Base-by-base conservation (phyloP, 208 protist genomes). In the Trichomonas gallinae region DNA sequence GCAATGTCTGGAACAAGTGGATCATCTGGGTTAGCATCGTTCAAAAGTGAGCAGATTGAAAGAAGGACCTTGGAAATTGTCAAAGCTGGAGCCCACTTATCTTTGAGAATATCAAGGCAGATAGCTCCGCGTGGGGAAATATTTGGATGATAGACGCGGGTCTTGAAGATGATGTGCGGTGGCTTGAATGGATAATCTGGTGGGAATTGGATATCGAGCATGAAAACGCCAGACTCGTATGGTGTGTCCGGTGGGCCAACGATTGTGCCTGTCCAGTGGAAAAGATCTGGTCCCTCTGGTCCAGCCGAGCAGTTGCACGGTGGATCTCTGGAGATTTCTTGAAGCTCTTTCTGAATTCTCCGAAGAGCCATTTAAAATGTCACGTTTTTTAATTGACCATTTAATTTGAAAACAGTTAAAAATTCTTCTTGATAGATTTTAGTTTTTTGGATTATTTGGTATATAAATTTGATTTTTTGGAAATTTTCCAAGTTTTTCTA, bases 1-100 rank as follows among this genome's bases (percentile, higher is more conserved):
- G 97, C 97, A 96, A 97, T 97, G 44, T 97, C 97, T 72, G 48
- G 48, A 48, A 96, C 96, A 38, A 97, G 96, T 26, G 97, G 97
- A 98, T 99, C 99, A 96, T 99, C 99, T 63, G 99, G 99, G 98
- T 99, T 99, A n/a, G 99, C 99, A 97, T 99, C 99, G 48, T 99
- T 99, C 36, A 99, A 98, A 96, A 99, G 97, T 44, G 99, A 99
- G 97, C 98, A 99, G 97, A 99, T 99, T n/a, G 99, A 99, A n/a
- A 99, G 98, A 96, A 99, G 97, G 96, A 99, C 99, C 97, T 99
- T 99, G 51, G 98, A 99, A 96, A 99, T 99, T 21, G 99, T 99
- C 42, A 99, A 98, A 63, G 99, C 99, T 91, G 99, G 99, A 46
- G 97, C 96, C 98, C 98, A 99, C 97, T 99, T 98, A 96, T 99